These are phyloP conservation scores for Pseudopediastrum boryanum DNA, from an alignment of 139 green algal genomes.

Conservation along the genomic window DNA sequence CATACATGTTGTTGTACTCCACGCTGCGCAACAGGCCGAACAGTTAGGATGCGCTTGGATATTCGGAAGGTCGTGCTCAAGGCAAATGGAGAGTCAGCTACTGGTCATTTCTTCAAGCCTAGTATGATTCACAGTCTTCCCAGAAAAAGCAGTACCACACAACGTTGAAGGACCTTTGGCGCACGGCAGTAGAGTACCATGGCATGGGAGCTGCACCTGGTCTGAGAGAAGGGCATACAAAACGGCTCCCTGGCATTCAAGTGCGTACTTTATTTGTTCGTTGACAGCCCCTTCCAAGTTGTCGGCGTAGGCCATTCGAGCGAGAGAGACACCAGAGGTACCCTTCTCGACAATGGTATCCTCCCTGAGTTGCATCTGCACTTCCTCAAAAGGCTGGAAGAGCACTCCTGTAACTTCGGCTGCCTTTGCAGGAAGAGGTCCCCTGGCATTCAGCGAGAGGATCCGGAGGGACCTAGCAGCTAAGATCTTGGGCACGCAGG, in stretches of 20 bases:
- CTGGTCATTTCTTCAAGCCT: background rate
- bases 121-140: background rate
- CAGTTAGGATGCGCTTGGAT: background rate
- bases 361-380: too few species aligned
- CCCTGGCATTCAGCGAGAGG: too few species aligned
- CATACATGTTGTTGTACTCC: constrained; percentile 90
- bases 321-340: constrained; percentile 60
- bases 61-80: background rate
- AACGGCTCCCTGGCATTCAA: background rate
- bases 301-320: constrained; percentile 69
- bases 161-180: background rate
- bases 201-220: background rate
- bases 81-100: background rate
- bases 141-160: background rate
- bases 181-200: background rate
- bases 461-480: too few species aligned
- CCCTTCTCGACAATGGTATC: constrained; percentile 15
- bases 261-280: constrained; percentile 95
- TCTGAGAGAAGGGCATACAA: background rate
- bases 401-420: too few species aligned
- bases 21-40: constrained; percentile 52
- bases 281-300: constrained; percentile 87
- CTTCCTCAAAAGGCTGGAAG: too few species aligned
- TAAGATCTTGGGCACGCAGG: too few species aligned
- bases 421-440: too few species aligned